Conservation (phyloP, 129 eudicot genomes). For the Tagetes patula region DNA sequence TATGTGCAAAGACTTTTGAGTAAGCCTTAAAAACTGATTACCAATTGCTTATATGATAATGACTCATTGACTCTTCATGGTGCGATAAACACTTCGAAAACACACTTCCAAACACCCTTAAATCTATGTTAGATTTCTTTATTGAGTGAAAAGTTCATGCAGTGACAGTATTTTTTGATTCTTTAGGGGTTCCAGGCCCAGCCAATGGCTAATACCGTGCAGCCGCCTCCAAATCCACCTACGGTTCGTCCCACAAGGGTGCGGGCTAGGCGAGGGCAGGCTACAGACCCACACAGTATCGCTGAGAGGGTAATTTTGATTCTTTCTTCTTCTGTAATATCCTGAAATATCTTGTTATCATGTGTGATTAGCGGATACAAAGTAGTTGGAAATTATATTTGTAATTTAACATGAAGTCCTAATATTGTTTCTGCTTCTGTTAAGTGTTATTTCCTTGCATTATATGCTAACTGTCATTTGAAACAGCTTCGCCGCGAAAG, state of each 20-base stretch:
- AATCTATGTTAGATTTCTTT: neutral
- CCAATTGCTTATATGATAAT: neutral
- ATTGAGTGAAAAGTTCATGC: neutral
- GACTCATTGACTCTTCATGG: neutral
- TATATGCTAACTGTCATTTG: constrained; percentile 15
- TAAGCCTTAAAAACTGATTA: neutral
- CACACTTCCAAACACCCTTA: neutral
- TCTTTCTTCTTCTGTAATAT: neutral
- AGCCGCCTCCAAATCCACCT: constrained; percentile 73
- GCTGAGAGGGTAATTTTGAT: constrained; percentile 82
- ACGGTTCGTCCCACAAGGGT: constrained; percentile 80
- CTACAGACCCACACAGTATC: constrained; percentile 97
- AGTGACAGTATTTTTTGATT: constrained; percentile 23
- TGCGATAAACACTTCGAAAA: constrained; percentile 3
- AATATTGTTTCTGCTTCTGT: neutral
- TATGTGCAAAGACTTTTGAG: constrained; percentile 9
- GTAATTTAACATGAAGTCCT: neutral
- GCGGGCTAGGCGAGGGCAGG: constrained; percentile 95
- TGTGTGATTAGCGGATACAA: neutral
- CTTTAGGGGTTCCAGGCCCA: constrained; percentile 74
- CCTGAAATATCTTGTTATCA: neutral
- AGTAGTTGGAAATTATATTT: neutral
- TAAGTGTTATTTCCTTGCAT: neutral
- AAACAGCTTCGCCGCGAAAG: constrained; percentile 88
- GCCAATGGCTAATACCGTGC: constrained; percentile 62